These are phyloP conservation scores for Plasmodium berghei DNA, from an alignment of 169 alveolate species.

Conservation along the genomic window DNA sequence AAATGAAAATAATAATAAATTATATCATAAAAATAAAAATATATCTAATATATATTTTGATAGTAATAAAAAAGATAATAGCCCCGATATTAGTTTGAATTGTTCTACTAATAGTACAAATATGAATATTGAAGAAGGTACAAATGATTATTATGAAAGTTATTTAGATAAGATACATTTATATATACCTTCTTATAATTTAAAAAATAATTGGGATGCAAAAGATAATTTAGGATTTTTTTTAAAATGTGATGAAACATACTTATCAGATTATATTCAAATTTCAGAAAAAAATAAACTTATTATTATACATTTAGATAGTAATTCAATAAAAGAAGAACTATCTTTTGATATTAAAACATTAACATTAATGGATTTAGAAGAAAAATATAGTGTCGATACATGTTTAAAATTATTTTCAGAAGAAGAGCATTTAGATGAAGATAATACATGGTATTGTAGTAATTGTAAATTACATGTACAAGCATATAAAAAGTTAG, in stretches of 20 bases:
- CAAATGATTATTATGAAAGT: not conserved
- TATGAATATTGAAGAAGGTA: not conserved
- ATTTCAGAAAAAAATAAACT: slow-evolving; percentile 56
- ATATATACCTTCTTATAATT: slow-evolving; percentile 24
- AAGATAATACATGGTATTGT: slow-evolving; percentile 93
- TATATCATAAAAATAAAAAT: slow-evolving; percentile 18
- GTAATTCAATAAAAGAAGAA: slow-evolving; percentile 19
- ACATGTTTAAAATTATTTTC: slow-evolving; percentile 87
- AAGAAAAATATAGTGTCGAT: slow-evolving; percentile 48
- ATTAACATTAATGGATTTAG: slow-evolving; percentile 47
- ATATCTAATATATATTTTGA: not conserved
- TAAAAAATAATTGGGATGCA: slow-evolving; percentile 42
- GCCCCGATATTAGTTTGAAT: not conserved
- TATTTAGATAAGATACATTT: slow-evolving; percentile 3
- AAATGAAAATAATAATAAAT: not conserved
- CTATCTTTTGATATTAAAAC: slow-evolving; percentile 59
- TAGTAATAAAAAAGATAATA: slow-evolving; percentile 4
- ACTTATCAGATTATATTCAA: slow-evolving; percentile 49
- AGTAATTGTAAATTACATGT: slow-evolving; percentile 90
- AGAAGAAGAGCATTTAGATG: slow-evolving; percentile 88
- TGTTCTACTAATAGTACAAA: not conserved
- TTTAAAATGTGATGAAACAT: slow-evolving; percentile 44
- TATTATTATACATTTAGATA: slow-evolving; percentile 48
- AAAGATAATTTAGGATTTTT: slow-evolving; percentile 45
- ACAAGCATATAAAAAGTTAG: slow-evolving; percentile 91